phyloP scores from a whole-genome alignment of 2,329 filamentous ascomycete species.

The Diaporthe ilicicola region DNA sequence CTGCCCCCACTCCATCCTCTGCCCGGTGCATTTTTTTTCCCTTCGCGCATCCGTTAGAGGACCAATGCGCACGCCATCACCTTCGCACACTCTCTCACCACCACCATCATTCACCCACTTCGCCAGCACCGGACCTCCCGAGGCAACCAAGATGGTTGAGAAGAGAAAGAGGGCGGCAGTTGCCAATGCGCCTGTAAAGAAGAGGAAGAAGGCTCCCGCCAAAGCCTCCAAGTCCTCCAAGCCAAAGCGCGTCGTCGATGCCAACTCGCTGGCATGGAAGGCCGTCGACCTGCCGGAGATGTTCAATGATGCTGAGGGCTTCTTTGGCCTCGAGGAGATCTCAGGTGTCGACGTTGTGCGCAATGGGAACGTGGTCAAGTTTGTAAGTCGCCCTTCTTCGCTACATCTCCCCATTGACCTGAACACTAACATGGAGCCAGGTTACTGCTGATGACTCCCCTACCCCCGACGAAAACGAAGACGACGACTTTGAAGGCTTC shows the following conservation, averaged over 20 bases:
- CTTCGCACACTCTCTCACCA: background rate
- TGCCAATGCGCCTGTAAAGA: constrained; percentile 17
- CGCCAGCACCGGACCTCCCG: background rate
- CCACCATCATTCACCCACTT: background rate
- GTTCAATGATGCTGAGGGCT: constrained; percentile 89
- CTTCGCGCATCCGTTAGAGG: background rate
- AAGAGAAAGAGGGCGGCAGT: constrained; percentile 40
- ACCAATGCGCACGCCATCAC: background rate
- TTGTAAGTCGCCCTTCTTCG: constrained; percentile 50
- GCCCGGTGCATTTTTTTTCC: constrained; percentile 29
- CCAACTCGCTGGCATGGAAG: constrained; percentile 64
- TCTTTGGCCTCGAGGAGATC: constrained; percentile 90
- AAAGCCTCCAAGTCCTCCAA: constrained; percentile 35
- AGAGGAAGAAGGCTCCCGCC: constrained; percentile 35
- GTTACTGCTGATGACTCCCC: background rate
- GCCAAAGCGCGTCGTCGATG: constrained; percentile 52
- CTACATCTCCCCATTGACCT: background rate
- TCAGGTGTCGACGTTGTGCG: constrained; percentile 88
- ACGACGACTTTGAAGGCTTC: constrained; percentile 45
- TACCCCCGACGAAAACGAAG: constrained; percentile 35
- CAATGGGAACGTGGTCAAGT: constrained; percentile 66
- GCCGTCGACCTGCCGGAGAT: constrained; percentile 75
- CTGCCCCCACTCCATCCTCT: constrained; percentile 7
- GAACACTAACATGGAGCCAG: constrained; percentile 1
- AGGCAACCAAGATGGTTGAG: constrained; percentile 24